Evolutionary conservation across 2,329 filamentous ascomycete species (phyloP), one percentile per base, ranked within the genome.

Genomic region (Trichoderma oligosporum): DNA sequence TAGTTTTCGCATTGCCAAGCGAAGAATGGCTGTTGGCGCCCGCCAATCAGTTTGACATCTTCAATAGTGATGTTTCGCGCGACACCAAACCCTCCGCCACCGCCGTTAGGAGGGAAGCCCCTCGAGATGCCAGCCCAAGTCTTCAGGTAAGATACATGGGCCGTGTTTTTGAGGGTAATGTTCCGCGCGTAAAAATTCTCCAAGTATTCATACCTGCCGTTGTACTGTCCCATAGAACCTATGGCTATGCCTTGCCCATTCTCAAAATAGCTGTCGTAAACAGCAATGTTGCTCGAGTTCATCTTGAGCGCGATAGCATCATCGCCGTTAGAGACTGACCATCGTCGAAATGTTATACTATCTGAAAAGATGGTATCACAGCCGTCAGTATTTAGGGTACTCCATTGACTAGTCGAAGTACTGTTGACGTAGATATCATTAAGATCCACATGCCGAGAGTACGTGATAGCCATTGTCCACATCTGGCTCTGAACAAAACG

Each of bases 401-500:
- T 69, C 61, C 68, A 67, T 53, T 64, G 53, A 48, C 64, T 67
- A 9, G 52, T 61, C 0, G 70, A 72, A 0, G 75, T 77, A 65
- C 75, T 82, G 68, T 82, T 82, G 55, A 82, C 74, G 60, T 75
- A 78, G 4, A 83, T 80, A 59, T 79, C 73, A 48, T 78, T 71
- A 6, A 83, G 69, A 0, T 78, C 67, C 1, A 79, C 67, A 47
- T 78, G 68, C 6, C 74, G 60, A 3, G 77, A 78, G 64, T 78
- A 69, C 8, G 78, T 78, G 27, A 82, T 73, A 1, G 78, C 77
- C 74, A 83, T 78, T 0, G 78, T 79, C 76, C 82, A 85, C 82
- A 85, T 84, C 68, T 84, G 82, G 59, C 76, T 80, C 59, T 81
- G 76, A 7, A 84, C 68, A 60, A 82, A 83, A 2, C 71, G 71